Base-by-base conservation (phyloP, 495 filamentous ascomycete genomes). In the Trichoderma erinaceum region DNA sequence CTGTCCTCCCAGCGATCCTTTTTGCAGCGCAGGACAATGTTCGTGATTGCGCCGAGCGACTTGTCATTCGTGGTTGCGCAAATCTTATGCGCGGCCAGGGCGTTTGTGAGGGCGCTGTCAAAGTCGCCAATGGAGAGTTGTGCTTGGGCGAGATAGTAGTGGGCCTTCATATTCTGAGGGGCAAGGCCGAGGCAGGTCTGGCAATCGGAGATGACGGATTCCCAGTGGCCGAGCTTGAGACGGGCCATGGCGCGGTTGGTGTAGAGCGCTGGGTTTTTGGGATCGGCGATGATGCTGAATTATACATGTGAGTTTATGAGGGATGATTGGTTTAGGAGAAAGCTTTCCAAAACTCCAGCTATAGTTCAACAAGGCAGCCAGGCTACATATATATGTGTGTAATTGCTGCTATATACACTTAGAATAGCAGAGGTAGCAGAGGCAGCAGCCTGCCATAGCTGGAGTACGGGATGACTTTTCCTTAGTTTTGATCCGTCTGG, bases 221-320 rank as follows among this genome's bases (percentile, higher is more conserved):
- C 83, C 84, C 87, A 93, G 72, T 82, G 81, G 76, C 56, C 74
- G n/a, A 96, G 83, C 72, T 86, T 87, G 56, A 95, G 80, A 56
- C 93, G 89, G 13, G 91, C 87, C 77, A 97, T 89, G 50, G 94
- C 91, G 65, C 95, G 90, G 80, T 99, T 99, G 38, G 94, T 96
- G 81, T 88, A 92, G 63, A 90, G 81, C 4, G 85, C 75, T 1
- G 85, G 82, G 73, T 90, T 90, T 8, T 73, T 77, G 7, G 83
- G 78, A 75, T 92, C 86, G 66, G 82, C 80, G 68, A 85, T 82
- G 52, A 92, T 86, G 23, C 79, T 82, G 71, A 27, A 38, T 63
- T 44, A 1, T 13, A 58, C 13, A 18, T 27, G 66, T 38, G 13
- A 64, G 29, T 23, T 63, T 29, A 29, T 29, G 29, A 1, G 29